Evolutionary conservation across 192 early-diverging fungal genomes (phyloP).

Genomic region (Podochytrium sp.): DNA sequence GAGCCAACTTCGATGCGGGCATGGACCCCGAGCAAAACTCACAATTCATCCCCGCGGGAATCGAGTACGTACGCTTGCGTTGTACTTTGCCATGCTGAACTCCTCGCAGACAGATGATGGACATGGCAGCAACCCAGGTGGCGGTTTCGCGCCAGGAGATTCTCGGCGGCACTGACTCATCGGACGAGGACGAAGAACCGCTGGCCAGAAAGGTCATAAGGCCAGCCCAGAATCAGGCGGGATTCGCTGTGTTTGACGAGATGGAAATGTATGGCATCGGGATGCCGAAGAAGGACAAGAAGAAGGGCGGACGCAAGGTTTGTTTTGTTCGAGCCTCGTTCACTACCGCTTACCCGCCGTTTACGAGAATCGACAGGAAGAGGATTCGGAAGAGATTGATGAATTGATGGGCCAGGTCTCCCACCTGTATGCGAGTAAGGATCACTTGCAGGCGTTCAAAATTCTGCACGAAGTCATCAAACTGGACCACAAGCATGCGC

Average conservation of each 20-base stretch:
- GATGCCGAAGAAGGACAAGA: too few species aligned
- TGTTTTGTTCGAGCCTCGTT: not conserved
- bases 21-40: too few species aligned
- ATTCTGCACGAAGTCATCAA: constrained; percentile 80
- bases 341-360: not conserved
- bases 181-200: not conserved
- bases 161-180: not conserved
- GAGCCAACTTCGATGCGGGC: not conserved
- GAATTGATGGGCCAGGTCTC: constrained; percentile 78
- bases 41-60: not conserved
- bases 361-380: not conserved
- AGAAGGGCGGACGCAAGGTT: not conserved
- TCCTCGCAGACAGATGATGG: not conserved
- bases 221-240: not conserved
- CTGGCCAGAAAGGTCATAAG: too few species aligned
- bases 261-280: not conserved
- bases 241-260: not conserved
- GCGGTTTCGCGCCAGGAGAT: not conserved
- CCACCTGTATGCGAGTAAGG: constrained; percentile 65
- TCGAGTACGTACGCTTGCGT: not conserved
- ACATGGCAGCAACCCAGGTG: not conserved
- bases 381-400: constrained; percentile 53
- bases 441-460: constrained; percentile 75
- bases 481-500: constrained; percentile 65
- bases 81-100: not conserved